Conservation (phyloP, 2,329 filamentous ascomycete species). For the Reticulascus tulasneorum region DNA sequence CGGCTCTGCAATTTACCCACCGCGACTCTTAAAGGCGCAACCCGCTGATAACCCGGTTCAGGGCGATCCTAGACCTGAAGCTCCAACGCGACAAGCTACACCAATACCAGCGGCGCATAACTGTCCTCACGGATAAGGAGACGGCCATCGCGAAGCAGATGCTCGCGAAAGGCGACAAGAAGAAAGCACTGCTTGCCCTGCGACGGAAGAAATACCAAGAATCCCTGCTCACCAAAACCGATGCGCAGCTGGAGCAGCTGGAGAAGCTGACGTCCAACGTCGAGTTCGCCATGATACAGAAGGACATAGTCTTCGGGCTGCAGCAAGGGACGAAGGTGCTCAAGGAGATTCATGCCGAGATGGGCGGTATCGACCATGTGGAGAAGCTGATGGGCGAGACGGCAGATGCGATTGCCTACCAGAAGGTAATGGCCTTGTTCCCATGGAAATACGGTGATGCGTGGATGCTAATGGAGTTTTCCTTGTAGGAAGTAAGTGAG, state of each 20-base stretch:
- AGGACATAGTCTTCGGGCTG: slow-evolving; percentile 89
- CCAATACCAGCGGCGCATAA: slow-evolving; percentile 90
- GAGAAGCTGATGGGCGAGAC: slow-evolving; percentile 94
- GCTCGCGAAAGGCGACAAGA: slow-evolving; percentile 74
- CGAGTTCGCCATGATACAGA: slow-evolving; percentile 95
- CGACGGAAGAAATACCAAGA: slow-evolving; percentile 97
- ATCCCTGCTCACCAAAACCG: slow-evolving; percentile 80
- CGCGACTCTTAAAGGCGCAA: neutral
- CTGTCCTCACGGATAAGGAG: slow-evolving; percentile 79
- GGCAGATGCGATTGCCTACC: slow-evolving; percentile 86
- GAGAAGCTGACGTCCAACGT: slow-evolving; percentile 85
- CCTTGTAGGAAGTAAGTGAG: slow-evolving; percentile 76
- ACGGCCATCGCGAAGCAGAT: slow-evolving; percentile 82
- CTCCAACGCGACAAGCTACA: slow-evolving; percentile 95
- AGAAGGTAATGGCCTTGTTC: slow-evolving; percentile 59
- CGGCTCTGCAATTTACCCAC: slow-evolving; percentile 7
- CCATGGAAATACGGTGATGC: neutral
- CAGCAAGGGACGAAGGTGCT: slow-evolving; percentile 89
- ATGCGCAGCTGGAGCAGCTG: slow-evolving; percentile 88
- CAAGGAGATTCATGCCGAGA: slow-evolving; percentile 88
- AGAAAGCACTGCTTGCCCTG: slow-evolving; percentile 78
- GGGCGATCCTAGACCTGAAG: slow-evolving; percentile 96
- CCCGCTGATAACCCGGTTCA: slow-evolving; percentile 30
- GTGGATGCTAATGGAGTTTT: slow-evolving; percentile 1
- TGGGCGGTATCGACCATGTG: slow-evolving; percentile 90